These are phyloP conservation scores for Urochloa ruziziensis DNA, from an alignment of 176 grass and related monocot species.

Conservation along the genomic window DNA sequence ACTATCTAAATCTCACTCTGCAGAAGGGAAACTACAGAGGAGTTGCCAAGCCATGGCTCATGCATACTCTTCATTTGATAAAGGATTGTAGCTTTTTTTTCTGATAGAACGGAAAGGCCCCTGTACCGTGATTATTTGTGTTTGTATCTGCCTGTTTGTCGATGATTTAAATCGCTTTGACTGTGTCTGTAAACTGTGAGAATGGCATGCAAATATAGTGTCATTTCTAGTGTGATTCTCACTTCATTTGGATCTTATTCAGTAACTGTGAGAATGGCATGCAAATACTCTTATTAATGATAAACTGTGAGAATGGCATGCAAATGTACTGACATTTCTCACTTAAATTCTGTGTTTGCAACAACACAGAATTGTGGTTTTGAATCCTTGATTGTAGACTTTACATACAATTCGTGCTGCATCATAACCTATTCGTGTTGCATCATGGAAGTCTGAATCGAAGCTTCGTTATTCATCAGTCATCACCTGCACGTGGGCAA, in stretches of 20 bases:
- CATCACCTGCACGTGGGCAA: too few relatives aligned
- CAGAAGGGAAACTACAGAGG: neutral
- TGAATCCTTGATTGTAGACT: too few relatives aligned
- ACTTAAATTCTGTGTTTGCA: too few relatives aligned
- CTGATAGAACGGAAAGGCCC: neutral
- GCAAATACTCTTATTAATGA: too few relatives aligned
- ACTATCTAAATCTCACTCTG: neutral
- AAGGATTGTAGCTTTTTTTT: neutral
- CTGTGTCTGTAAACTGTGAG: neutral
- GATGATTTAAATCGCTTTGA: neutral
- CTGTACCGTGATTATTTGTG: constrained; percentile 11
- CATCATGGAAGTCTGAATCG: too few relatives aligned
- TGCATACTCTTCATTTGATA: neutral
- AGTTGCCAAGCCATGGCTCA: neutral
- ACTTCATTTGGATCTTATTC: too few relatives aligned
- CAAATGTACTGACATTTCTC: too few relatives aligned
- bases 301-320: too few relatives aligned
- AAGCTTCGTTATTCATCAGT: too few relatives aligned
- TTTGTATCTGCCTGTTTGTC: neutral
- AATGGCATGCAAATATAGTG: neutral
- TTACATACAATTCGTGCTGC: too few relatives aligned
- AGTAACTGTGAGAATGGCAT: too few relatives aligned
- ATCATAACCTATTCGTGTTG: too few relatives aligned
- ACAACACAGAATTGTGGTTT: neutral
- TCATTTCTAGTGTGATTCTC: neutral